Percentiles rank a stretch among this genome's conserved stretches.
These are phyloP conservation scores for Colletotrichum caudatum DNA, from an alignment of 2,329 filamentous ascomycete genomes.

Conservation along the genomic window DNA sequence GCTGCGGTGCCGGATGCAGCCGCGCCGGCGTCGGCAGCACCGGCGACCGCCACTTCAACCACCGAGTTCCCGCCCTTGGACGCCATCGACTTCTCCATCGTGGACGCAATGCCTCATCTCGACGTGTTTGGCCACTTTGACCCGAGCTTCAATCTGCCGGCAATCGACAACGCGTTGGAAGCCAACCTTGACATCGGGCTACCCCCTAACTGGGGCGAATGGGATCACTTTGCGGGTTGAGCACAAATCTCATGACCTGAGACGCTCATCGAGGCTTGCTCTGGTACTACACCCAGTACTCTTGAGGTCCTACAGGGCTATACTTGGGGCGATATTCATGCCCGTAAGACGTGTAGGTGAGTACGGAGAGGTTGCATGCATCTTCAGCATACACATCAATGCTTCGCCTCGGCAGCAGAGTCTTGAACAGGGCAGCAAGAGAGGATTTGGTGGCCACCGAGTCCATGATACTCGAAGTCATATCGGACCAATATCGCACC, in stretches of 20 bases:
- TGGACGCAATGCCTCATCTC: constrained; percentile 60
- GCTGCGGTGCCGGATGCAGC: constrained; percentile 39
- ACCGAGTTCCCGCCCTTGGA: constrained; percentile 43
- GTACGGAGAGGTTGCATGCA: background rate
- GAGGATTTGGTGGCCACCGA: background rate
- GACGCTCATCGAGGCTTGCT: background rate
- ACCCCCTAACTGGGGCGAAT: constrained; percentile 64
- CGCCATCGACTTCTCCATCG: constrained; percentile 55
- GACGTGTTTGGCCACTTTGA: constrained; percentile 68
- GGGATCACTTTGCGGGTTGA: constrained; percentile 51
- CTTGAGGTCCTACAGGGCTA: background rate
- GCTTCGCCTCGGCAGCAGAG: background rate
- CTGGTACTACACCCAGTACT: background rate
- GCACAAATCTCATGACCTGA: background rate
- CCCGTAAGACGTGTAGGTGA: background rate
- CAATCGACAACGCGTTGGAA: constrained; percentile 66
- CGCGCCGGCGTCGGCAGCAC: background rate
- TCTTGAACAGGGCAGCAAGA: background rate
- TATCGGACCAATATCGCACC: background rate
- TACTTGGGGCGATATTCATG: background rate
- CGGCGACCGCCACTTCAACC: constrained; percentile 29
- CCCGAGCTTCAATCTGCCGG: constrained; percentile 65
- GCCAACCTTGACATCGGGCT: constrained; percentile 66
- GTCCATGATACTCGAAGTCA: background rate
- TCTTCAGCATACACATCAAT: background rate